phyloP scores from a whole-genome alignment of 2,329 filamentous ascomycete species.

The Aaosphaeria arxii region DNA sequence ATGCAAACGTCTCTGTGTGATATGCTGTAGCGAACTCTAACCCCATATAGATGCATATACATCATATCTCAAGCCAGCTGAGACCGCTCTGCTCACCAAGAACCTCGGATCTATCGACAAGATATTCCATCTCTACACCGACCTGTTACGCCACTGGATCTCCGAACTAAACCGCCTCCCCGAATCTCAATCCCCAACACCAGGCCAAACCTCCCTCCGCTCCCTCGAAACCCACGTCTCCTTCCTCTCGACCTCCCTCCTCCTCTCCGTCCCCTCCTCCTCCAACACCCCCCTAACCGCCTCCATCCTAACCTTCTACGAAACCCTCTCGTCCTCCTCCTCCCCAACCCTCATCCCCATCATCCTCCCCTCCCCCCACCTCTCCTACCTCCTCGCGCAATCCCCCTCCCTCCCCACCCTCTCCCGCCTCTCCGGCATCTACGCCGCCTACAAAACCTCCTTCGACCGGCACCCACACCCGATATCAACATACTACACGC shows the following conservation, averaged over 20 bases:
- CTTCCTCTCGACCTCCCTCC: constrained; percentile 25
- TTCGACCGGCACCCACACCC: constrained; percentile 63
- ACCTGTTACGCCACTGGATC: constrained; percentile 58
- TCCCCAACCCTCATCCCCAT: constrained; percentile 53
- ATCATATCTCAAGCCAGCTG: constrained; percentile 38
- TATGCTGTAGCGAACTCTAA: not conserved
- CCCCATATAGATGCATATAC: constrained; percentile 26
- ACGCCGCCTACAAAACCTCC: constrained; percentile 70
- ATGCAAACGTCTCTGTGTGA: constrained; percentile 12
- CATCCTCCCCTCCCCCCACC: constrained; percentile 62
- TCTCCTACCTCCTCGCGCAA: constrained; percentile 72
- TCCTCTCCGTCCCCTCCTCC: constrained; percentile 20
- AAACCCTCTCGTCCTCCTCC: constrained; percentile 50
- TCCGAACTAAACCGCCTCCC: constrained; percentile 27
- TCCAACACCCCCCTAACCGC: constrained; percentile 47
- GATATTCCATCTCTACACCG: constrained; percentile 66
- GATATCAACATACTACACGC: constrained; percentile 32
- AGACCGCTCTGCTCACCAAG: constrained; percentile 39
- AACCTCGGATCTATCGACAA: constrained; percentile 52
- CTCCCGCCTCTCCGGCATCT: constrained; percentile 66
- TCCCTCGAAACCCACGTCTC: constrained; percentile 29
- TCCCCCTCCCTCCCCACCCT: constrained; percentile 60
- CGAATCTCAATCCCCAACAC: constrained; percentile 33
- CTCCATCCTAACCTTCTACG: constrained; percentile 64
- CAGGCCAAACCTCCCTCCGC: constrained; percentile 43